Percentiles rank a stretch among this genome's conserved stretches.
These are phyloP conservation scores for Penicillium sclerotigenum DNA, from an alignment of 2,329 filamentous ascomycete species.

Conservation along the genomic window DNA sequence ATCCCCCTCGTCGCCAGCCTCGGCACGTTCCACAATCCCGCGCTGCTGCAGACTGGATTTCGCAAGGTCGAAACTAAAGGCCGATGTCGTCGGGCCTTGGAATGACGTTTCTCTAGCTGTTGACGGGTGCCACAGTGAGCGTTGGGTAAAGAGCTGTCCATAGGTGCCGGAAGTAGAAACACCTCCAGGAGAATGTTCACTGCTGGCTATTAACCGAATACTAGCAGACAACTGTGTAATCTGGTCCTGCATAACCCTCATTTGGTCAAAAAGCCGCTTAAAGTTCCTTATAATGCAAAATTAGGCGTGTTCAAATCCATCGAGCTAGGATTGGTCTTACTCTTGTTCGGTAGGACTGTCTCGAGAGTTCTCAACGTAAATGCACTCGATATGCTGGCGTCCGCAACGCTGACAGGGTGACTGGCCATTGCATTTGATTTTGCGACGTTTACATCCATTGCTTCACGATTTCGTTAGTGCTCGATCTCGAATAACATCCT, in stretches of 20 bases:
- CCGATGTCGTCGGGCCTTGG: conserved; percentile 77
- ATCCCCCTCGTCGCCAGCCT: conserved; percentile 53
- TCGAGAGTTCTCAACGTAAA: conserved; percentile 61
- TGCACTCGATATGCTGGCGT: conserved; percentile 38
- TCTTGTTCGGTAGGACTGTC: conserved; percentile 63
- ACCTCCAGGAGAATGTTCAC: conserved; percentile 10
- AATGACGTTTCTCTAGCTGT: conserved; percentile 61
- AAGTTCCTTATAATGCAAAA: conserved; percentile 19
- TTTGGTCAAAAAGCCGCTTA: conserved; percentile 30
- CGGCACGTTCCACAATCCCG: conserved; percentile 65
- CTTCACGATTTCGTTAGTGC: conserved; percentile 29
- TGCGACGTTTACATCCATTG: conserved; percentile 62
- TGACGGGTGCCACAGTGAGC: conserved; percentile 19
- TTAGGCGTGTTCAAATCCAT: neutral
- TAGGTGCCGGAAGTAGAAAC: neutral
- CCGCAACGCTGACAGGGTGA: conserved; percentile 61
- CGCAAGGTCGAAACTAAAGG: conserved; percentile 79
- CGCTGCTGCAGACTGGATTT: conserved; percentile 82
- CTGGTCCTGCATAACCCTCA: conserved; percentile 56
- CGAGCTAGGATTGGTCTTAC: conserved; percentile 44
- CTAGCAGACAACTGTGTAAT: conserved; percentile 71
- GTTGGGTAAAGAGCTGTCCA: conserved; percentile 12
- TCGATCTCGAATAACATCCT: neutral
- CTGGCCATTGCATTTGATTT: conserved; percentile 66
- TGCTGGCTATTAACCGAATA: conserved; percentile 62